Evolutionary conservation across 129 eudicot species (phyloP), one percentile per base, ranked within the genome.

Genomic region (Flaveria linearis): DNA sequence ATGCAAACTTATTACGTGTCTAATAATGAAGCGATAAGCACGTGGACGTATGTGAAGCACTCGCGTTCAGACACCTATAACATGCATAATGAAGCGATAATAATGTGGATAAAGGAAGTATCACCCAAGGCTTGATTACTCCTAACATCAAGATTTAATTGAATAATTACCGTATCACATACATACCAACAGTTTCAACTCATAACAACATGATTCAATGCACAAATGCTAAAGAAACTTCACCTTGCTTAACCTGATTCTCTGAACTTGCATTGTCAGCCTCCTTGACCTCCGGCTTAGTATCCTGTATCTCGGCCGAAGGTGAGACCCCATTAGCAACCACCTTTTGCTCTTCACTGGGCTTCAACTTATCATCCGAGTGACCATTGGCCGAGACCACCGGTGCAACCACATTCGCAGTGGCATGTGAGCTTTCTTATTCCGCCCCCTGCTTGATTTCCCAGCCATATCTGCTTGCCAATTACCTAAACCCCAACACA

Each of bases 401-500:
- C 22, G 60, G 88, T 66, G 51, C 46, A 46, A 47, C 57, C 5
- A 70, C 43, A 47, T 67, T 36, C 6, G 81, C 75, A 41, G 82
- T 68, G 76, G 71, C 78, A 9, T 85, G 88, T 6, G 90, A 11
- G 74, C 90, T 82, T 80, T 93, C 81, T 86, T 80, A 60, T 88
- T 91, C 90, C 82, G 84, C 69, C 91, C 96, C 76, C 81, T 89
- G 82, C 86, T 91, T 36, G 96, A 91, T 83, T 91, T 94, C 47
- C 99, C 97, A 64, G 96, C 99, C 99, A 94, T 94, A 66, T 62
- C 79, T 62, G 18, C 72, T 83, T 77, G 87, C 81, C 71, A 68
- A 64, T 46, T 71, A 60, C 85, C 76, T 66, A 72, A 64, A 76
- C 10, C 23, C 15, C 73, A 65, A 45, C 60, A 60, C 82, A 73